These are phyloP conservation scores for Omphalea diandra DNA, from an alignment of 441 rosid genomes.

Conservation along the genomic window DNA sequence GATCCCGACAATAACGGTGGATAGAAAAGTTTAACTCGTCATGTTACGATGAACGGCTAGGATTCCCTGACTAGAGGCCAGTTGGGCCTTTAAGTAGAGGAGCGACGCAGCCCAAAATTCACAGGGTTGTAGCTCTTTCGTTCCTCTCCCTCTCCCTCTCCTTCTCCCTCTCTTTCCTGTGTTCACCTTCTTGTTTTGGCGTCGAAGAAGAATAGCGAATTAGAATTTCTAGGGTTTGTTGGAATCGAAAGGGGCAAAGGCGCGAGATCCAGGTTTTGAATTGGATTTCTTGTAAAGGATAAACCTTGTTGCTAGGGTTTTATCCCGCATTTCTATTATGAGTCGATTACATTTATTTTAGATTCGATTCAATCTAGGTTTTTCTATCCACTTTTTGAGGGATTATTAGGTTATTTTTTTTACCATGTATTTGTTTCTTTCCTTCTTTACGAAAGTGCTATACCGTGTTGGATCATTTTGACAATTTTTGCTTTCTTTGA, in stretches of 20 bases:
- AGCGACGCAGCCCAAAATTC: conserved; percentile 23
- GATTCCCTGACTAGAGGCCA: conserved; percentile 36
- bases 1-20: conserved; percentile 35
- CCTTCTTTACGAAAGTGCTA: conserved; percentile 9
- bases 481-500: background rate
- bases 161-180: conserved; percentile 22
- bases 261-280: conserved; percentile 52
- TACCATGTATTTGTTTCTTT: conserved; percentile 25
- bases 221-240: conserved; percentile 24
- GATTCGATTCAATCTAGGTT: conserved; percentile 44
- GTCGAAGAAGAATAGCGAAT: conserved; percentile 26
- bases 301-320: conserved; percentile 32
- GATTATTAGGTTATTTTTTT: conserved; percentile 23
- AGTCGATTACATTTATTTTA: conserved; percentile 26
- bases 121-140: conserved; percentile 16
- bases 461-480: conserved; percentile 9
- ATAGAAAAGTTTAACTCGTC: background rate
- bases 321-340: conserved; percentile 16
- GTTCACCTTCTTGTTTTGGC: background rate
- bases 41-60: conserved; percentile 37
- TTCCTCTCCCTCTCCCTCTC: background rate
- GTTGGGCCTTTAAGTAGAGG: conserved; percentile 54
- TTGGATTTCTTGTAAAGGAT: conserved; percentile 35
- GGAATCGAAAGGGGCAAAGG: conserved; percentile 29
- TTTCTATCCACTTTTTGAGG: conserved; percentile 19